Evolutionary conservation across 139 green algal genomes (phyloP).

Genomic region (Asterochloris sp.): DNA sequence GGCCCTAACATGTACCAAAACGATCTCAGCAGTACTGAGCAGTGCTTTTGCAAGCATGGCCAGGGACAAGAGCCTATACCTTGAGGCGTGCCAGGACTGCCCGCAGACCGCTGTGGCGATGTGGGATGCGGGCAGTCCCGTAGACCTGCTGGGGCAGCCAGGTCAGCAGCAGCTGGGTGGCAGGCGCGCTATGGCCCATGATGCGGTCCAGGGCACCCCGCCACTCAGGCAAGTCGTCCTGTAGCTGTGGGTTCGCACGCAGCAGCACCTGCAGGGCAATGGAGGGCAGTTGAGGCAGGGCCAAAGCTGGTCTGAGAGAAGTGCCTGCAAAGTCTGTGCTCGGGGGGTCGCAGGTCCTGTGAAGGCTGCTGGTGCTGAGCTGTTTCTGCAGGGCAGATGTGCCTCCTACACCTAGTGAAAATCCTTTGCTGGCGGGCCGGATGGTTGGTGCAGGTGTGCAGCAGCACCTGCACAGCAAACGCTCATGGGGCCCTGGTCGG

Average conservation of each 20-base stretch:
- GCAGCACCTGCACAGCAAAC: too few species aligned
- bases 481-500: too few species aligned
- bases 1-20: background rate
- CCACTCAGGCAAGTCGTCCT: constrained; percentile 25
- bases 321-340: background rate
- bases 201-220: constrained; percentile 1
- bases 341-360: background rate
- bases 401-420: background rate
- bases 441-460: background rate
- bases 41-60: background rate
- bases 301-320: background rate
- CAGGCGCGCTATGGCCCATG: constrained; percentile 9
- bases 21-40: background rate
- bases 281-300: background rate
- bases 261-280: constrained; percentile 18
- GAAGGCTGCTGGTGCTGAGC: background rate
- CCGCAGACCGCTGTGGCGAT: background rate
- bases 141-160: background rate
- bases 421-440: background rate
- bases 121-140: background rate
- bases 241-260: constrained; percentile 1
- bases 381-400: background rate
- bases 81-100: background rate
- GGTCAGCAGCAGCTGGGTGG: constrained; percentile 6
- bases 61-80: background rate